Evolutionary conservation across 108 stramenopile species (phyloP), one percentile per base, ranked within the genome.

Genomic region (Halocafeteria seosinensis): DNA sequence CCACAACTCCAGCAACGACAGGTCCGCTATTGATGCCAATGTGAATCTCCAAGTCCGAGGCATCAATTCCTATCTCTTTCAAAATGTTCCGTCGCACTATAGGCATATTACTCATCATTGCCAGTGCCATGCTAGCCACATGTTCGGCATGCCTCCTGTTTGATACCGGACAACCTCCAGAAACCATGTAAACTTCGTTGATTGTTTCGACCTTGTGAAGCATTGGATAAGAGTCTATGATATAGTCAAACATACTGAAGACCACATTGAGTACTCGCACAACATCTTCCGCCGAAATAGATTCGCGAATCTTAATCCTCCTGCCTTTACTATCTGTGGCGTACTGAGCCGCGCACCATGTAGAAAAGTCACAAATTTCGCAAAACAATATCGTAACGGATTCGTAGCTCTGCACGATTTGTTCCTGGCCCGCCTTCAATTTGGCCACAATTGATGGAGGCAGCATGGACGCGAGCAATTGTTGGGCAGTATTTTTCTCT

Each of bases 141-240:
- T 55, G 27, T 50, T 38, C 62, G 8, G 68, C 71, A 61, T 76
- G 72, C 5, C 34, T 24, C 13, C 31, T 50, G 29, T 31, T 30
- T 12, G 64, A 30, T 28, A 26, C 23, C 3, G 70, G 77, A 37
- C 59, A 67, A 34, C 71, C 77, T 13, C 50, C 64, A 37, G 50
- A 60, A 30, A 66, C 71, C 70, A 78, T 68, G 67, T 78, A 78
- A 24, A 62, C 73, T 50, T 78, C 67, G 4, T 65, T 73, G 24
- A 78, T 60, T 9, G 77, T 78, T 63, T 78, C 77, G 3, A 78
- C 71, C 71, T 78, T 78, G 70, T 78, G 73, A 8, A 74, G 34
- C 13, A 9, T 38, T 24, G 23, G 26, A 21, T 34, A 29, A 24
- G 68, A 37, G 3, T 72, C 72, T 13, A 63, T 31, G 29, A 66